phyloP scores from a whole-genome alignment of 176 grass and related monocot species.

The Eremochloa ophiuroides region DNA sequence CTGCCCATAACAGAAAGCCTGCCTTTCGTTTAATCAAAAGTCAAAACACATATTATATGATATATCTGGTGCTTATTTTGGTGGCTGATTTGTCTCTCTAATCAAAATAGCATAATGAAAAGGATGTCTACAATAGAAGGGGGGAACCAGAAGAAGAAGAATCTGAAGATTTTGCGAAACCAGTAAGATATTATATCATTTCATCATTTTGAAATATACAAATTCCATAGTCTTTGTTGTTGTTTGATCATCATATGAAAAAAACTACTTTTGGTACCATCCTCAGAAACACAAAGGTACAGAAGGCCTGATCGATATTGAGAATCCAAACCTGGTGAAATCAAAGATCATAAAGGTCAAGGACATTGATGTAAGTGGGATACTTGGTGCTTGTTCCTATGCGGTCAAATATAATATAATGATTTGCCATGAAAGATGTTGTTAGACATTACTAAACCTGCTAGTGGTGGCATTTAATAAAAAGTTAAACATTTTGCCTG shows the following conservation, averaged over 20 bases:
- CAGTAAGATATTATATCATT: constrained; percentile 26
- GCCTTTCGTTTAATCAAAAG: background rate
- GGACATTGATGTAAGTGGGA: constrained; percentile 76
- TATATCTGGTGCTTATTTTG: background rate
- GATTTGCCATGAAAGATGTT: background rate
- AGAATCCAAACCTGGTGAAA: constrained; percentile 90
- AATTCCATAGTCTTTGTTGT: background rate
- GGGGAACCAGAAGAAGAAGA: constrained; percentile 50
- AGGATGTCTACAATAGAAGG: constrained; percentile 40
- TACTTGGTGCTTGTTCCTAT: background rate
- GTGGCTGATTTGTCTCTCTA: constrained; percentile 18
- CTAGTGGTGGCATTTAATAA: background rate
- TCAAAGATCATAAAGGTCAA: constrained; percentile 75
- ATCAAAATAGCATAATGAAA: constrained; percentile 37
- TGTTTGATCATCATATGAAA: background rate
- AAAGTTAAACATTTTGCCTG: constrained; percentile 8
- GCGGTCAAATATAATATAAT: background rate
- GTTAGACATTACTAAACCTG: background rate
- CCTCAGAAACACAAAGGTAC: constrained; percentile 75
- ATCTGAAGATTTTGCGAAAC: constrained; percentile 49
- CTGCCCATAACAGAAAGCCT: background rate
- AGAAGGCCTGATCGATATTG: constrained; percentile 77
- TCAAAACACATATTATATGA: background rate
- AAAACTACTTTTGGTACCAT: background rate
- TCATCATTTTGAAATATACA: constrained; percentile 5